A percentile compares a stretch with the other conserved stretches of the same genome.
Evolutionary conservation across 352 stramenopile genomes (phyloP).

Genomic region (Phytophthora europaea): DNA sequence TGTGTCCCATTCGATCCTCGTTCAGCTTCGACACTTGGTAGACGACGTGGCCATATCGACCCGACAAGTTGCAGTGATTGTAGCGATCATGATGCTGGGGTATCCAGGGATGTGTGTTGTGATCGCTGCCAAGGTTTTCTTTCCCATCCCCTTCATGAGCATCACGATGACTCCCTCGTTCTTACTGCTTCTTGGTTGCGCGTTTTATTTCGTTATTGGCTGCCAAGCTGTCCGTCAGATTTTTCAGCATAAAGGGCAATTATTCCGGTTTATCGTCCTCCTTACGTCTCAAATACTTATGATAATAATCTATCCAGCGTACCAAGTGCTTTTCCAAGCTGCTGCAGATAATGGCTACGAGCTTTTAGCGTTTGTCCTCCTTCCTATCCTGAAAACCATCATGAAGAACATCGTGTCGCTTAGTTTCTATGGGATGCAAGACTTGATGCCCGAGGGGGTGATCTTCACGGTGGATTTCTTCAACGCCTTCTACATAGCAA

Average conservation of each 20-base stretch:
- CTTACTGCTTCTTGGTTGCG: neutral
- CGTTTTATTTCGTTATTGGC: conserved; percentile 8
- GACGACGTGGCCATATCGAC: conserved; percentile 8
- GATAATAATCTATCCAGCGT: conserved; percentile 25
- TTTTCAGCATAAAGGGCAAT: conserved; percentile 4
- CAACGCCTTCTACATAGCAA: conserved; percentile 35
- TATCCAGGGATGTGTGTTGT: neutral
- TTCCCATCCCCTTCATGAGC: conserved; percentile 34
- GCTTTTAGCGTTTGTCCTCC: conserved; percentile 2
- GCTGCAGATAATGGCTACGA: conserved; percentile 12
- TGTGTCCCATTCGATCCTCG: neutral
- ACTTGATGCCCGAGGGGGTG: conserved; percentile 28
- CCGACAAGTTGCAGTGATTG: conserved; percentile 11
- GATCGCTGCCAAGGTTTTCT: conserved; percentile 7
- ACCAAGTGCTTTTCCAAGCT: conserved; percentile 22
- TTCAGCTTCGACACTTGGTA: conserved; percentile 17
- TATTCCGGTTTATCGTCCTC: conserved; percentile 14
- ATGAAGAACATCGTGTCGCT: conserved; percentile 25
- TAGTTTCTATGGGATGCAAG: conserved; percentile 15
- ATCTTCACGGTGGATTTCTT: conserved; percentile 35
- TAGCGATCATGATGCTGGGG: neutral
- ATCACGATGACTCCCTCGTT: conserved; percentile 5
- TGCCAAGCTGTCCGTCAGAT: neutral
- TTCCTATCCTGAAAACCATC: conserved; percentile 20
- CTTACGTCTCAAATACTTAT: conserved; percentile 11